Evolutionary conservation across 768 basidiomycete genomes (phyloP), one percentile per base, ranked within the genome.

Genomic region (Leucosporidium yakuticum): DNA sequence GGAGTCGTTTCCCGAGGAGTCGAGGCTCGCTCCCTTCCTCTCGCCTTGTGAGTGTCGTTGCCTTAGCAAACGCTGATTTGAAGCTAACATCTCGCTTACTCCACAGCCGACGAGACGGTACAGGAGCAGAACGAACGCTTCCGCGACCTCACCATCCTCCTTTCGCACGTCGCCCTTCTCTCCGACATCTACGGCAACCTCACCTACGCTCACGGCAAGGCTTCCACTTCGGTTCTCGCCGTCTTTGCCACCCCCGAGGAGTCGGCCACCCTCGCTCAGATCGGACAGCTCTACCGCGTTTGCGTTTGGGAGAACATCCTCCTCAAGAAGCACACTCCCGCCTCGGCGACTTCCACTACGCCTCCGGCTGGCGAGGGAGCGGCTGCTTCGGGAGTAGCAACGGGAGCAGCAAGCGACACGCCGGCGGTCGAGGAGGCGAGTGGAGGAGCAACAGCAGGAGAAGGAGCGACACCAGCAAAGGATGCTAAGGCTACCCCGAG

Each of bases 261-360:
- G 23, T 82, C 85, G 23, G 81, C 85, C 69, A 84, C 91, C 32
- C 79, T 98, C 31, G 79, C 80, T 6, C 84, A 89, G 69, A 81
- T 97, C 32, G 95, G 93, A 4, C 79, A 84, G 55, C 80, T 97
- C 9, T 92, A 96, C 77, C 85, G 90, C 21, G 85, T 87, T 1
- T 87, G 85, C 68, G 84, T 91, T 9, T 91, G 90, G 88, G 91
- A 95, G 79, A 92, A 90, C 73, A 88, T 91, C 50, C 79, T 86
- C 29, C 60, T 61, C 60, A 51, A 51, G 48, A 61, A 61, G 48
- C 51, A 44, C 14, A 15, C 39, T 44, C 39, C 39, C 39, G 39
- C 39, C 39, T 44, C 39, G 39, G 39, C 39, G 39, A 44, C 39
- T 44, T 44, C 39, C 3, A 44, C 39, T 15, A 15, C 17, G 3